phyloP scores from a whole-genome alignment of 2,329 filamentous ascomycete species.

The Tothia fuscella region DNA sequence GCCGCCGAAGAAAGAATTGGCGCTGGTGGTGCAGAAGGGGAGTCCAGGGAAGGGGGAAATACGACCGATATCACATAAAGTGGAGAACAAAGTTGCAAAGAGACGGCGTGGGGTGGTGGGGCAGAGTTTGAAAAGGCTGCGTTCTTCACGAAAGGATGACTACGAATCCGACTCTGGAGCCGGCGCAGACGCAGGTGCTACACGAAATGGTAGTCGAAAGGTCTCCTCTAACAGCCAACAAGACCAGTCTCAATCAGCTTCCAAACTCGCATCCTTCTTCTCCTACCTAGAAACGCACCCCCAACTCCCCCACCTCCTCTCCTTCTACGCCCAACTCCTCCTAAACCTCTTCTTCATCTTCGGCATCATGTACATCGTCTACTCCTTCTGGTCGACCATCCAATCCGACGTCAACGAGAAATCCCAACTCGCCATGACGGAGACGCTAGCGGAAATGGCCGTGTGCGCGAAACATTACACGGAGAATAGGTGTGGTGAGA shows the following conservation, averaged over 20 bases:
- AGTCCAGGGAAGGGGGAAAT: slow-evolving; percentile 25
- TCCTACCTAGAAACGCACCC: slow-evolving; percentile 53
- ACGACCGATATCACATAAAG: slow-evolving; percentile 23
- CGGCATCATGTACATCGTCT: slow-evolving; percentile 52
- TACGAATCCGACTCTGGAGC: slow-evolving; percentile 7
- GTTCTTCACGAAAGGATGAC: slow-evolving; percentile 12
- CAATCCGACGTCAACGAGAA: slow-evolving; percentile 64
- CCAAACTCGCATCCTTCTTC: slow-evolving; percentile 42
- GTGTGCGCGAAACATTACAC: slow-evolving; percentile 62
- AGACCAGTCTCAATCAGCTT: slow-evolving; percentile 12
- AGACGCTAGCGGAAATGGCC: slow-evolving; percentile 60
- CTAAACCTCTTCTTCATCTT: slow-evolving; percentile 54
- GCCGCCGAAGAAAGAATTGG: slow-evolving; percentile 20
- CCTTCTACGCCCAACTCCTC: slow-evolving; percentile 52
- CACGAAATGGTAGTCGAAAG: not conserved
- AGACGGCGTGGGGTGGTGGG: slow-evolving; percentile 20
- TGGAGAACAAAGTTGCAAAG: slow-evolving; percentile 28
- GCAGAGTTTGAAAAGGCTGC: slow-evolving; percentile 16
- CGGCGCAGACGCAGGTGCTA: not conserved
- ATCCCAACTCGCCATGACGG: slow-evolving; percentile 53
- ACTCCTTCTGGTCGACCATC: slow-evolving; percentile 56
- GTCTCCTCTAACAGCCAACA: slow-evolving; percentile 9
- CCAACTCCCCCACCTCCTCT: slow-evolving; percentile 51
- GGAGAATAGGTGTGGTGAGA: slow-evolving; percentile 61
- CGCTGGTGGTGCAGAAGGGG: slow-evolving; percentile 11